Evolutionary conservation across 2,329 filamentous ascomycete genomes (phyloP), one percentile per base, ranked within the genome.

Genomic region (Didymellaceae sp.): DNA sequence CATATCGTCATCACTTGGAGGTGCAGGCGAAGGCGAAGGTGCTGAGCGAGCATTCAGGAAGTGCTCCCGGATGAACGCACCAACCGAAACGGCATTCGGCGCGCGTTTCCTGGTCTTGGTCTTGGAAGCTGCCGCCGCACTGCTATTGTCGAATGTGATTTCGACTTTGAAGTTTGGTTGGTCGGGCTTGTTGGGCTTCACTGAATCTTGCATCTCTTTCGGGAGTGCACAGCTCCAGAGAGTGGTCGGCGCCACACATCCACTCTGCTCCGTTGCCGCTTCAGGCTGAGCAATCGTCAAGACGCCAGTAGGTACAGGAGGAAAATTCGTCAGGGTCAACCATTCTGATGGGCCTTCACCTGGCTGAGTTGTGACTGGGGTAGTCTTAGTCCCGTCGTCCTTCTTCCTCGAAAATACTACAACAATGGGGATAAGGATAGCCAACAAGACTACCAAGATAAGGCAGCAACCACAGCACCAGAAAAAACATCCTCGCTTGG

Each of bases 161-260:
- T 94, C 83, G 56, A 97, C 78, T 39, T 89, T 81, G 65, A 97
- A 90, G 41, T 87, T 89, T 0, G 92, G 91, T 64, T 90, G 84
- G 55, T 87, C 81, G 0, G 86, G 77, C 26, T 80, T 77, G 64
- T 86, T 89, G 0, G 86, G 86, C 1, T 78, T 75, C 33, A 87
- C 83, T 1, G 81, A 79, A 3, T 80, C 74, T 33, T 92, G 89
- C 52, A 90, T 75, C 60, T 91, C 90, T 67, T 91, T 91, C 2
- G 92, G 91, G 13, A 96, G 74, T 9, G 86, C 82, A 70, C 92
- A 97, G 67, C 88, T 95, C 92, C 92, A 97, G 45, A 94, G 73
- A 0, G 88, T 89, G 3, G 84, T 79, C 0, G 88, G 88, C 6
- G 80, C 77, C 4, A 92, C 85, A 61, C 92, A 97, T 6, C 82